Evolutionary conservation across 768 basidiomycete genomes (phyloP).

Genomic region (Filobasidium floriforme): DNA sequence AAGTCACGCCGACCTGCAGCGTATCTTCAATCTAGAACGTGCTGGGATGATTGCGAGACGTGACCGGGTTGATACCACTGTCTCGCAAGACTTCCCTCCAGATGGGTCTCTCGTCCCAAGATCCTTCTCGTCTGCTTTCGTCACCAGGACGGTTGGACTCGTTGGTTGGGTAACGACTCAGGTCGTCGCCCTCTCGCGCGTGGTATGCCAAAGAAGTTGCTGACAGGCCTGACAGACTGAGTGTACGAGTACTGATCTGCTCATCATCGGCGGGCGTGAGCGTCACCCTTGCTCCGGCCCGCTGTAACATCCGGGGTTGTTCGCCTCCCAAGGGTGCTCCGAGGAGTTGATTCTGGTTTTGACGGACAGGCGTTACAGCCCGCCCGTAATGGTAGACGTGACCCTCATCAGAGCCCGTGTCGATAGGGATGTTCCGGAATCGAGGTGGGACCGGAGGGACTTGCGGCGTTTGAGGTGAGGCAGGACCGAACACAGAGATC

Average conservation of each 20-base stretch:
- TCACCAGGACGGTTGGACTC: too few species aligned
- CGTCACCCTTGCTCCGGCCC: not conserved
- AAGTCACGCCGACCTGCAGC: not conserved
- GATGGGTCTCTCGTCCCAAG: not conserved
- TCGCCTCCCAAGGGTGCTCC: not conserved
- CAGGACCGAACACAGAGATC: not conserved
- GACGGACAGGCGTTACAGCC: not conserved
- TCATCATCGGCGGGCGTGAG: not conserved
- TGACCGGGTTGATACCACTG: not conserved
- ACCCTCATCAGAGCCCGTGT: not conserved
- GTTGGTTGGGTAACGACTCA: too few species aligned
- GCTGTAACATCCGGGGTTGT: not conserved
- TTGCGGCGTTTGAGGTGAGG: not conserved
- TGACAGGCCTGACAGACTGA: conserved; percentile 4
- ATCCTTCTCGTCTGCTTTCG: not conserved
- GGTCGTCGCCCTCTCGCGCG: not conserved
- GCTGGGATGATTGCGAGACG: too few species aligned
- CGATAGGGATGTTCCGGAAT: not conserved
- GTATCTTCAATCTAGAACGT: too few species aligned
- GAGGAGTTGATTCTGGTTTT: not conserved
- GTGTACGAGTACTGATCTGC: not conserved
- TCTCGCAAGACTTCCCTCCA: conserved; percentile 1
- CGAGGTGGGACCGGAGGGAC: conserved; percentile 1
- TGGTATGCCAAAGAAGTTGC: conserved; percentile 1
- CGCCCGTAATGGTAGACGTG: not conserved